Percentiles rank a stretch among this genome's conserved stretches.
phyloP scores from a whole-genome alignment of 1,284 basidiomycete genomes.

The Ceratobasidium sp. region DNA sequence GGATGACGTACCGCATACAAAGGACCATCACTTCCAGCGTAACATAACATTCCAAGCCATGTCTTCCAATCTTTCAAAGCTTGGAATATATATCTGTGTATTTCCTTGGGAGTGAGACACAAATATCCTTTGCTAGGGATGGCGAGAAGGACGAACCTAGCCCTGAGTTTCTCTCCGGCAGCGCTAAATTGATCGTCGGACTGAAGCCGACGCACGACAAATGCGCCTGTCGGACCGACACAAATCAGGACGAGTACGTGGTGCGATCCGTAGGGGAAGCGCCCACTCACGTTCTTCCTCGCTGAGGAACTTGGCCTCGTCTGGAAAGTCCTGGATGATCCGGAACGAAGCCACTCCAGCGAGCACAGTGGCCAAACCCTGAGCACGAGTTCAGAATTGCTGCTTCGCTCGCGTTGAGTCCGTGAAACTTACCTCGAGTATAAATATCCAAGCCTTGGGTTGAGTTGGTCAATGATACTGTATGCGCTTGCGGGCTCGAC shows the following conservation, averaged over 20 bases:
- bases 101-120: neutral
- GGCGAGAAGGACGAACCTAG: slow-evolving; percentile 49
- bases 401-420: neutral
- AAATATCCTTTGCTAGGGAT: neutral
- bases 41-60: slow-evolving; percentile 58
- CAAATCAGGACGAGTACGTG: slow-evolving; percentile 47
- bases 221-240: slow-evolving; percentile 47
- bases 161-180: slow-evolving; percentile 66
- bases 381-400: slow-evolving; percentile 14
- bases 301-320: slow-evolving; percentile 39
- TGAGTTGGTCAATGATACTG: neutral
- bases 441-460: slow-evolving; percentile 28
- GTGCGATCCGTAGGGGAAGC: slow-evolving; percentile 43
- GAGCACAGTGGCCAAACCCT: slow-evolving; percentile 41
- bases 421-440: slow-evolving; percentile 16
- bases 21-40: slow-evolving; percentile 56
- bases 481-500: neutral
- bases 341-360: slow-evolving; percentile 39
- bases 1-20: slow-evolving; percentile 63
- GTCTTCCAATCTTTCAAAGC: slow-evolving; percentile 76
- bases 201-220: slow-evolving; percentile 70
- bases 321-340: slow-evolving; percentile 41
- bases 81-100: slow-evolving; percentile 57
- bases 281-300: slow-evolving; percentile 40
- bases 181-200: slow-evolving; percentile 75